Conservation (phyloP, 768 basidiomycete genomes). For the Tricholoma flavovirens region DNA sequence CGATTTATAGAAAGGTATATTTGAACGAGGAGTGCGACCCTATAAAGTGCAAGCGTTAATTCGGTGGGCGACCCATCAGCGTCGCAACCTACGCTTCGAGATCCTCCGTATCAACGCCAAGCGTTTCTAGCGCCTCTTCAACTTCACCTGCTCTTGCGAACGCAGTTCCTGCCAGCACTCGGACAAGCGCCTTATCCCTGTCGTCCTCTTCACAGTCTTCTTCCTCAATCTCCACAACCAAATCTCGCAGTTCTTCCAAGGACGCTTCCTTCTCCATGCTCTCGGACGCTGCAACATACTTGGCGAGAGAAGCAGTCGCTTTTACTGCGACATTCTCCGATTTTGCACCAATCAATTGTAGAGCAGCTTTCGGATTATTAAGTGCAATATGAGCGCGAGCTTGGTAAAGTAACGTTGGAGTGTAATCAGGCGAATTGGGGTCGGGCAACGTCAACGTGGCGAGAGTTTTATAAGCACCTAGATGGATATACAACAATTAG, state of each 20-base stretch:
- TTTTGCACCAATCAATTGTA: slow-evolving; percentile 49
- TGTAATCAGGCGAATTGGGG: slow-evolving; percentile 56
- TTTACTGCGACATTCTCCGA: slow-evolving; percentile 63
- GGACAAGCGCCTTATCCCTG: slow-evolving; percentile 66
- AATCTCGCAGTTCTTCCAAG: slow-evolving; percentile 79
- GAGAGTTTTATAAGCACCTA: slow-evolving; percentile 68
- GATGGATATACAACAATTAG: neutral
- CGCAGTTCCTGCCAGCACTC: slow-evolving; percentile 80
- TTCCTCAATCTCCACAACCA: slow-evolving; percentile 81
- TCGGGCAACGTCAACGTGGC: slow-evolving; percentile 51
- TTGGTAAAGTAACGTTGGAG: slow-evolving; percentile 65
- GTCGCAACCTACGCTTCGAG: slow-evolving; percentile 75
- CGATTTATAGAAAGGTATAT: slow-evolving; percentile 90
- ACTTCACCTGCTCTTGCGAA: slow-evolving; percentile 80
- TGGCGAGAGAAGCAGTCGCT: slow-evolving; percentile 70
- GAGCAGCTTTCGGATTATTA: slow-evolving; percentile 49
- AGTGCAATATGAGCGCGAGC: slow-evolving; percentile 75
- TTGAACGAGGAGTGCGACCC: slow-evolving; percentile 78
- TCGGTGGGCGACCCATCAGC: neutral
- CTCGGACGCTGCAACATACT: slow-evolving; percentile 47
- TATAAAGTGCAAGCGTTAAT: slow-evolving; percentile 22
- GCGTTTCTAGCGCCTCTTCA: slow-evolving; percentile 89
- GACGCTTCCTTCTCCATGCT: slow-evolving; percentile 45
- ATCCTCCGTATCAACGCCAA: slow-evolving; percentile 70
- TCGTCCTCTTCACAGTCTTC: slow-evolving; percentile 66